Evolutionary conservation across 2,329 filamentous ascomycete genomes (phyloP).

Genomic region (Knufia fluminis): DNA sequence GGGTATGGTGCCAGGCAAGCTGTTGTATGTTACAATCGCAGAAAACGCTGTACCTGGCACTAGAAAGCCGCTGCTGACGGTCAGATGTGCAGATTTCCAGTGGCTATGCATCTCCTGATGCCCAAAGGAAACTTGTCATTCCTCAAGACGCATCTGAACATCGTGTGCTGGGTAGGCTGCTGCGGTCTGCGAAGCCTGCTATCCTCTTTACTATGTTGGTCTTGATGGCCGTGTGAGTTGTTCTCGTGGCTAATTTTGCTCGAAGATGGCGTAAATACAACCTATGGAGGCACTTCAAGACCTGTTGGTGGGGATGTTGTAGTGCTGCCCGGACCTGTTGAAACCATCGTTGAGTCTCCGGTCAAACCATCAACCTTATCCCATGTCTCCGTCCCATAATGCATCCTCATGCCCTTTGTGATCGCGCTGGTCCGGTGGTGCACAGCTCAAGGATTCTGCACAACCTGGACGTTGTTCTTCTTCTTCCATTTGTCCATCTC

Average conservation of each 20-base stretch:
- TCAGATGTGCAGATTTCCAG: not conserved
- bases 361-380: no score
- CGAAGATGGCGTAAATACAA: not conserved
- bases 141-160: not conserved
- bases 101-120: no score
- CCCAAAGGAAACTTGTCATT: no score
- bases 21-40: not conserved
- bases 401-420: no score
- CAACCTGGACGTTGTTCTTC: conserved; percentile 42
- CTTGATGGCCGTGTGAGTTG: not conserved
- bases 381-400: no score
- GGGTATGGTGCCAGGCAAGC: not conserved
- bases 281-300: no score
- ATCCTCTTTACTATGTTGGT: not conserved
- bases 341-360: not conserved
- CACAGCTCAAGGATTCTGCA: conserved; percentile 29
- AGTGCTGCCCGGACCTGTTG: no score
- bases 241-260: not conserved
- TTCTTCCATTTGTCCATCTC: conserved; percentile 96
- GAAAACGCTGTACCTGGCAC: not conserved
- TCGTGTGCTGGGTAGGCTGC: no score
- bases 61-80: not conserved
- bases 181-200: no score
- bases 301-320: no score
- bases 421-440: no score